A percentile compares a stretch with the other conserved stretches of the same genome.
These are phyloP conservation scores for Rossbeevera mucosa DNA, from an alignment of 768 basidiomycete species.

Conservation along the genomic window DNA sequence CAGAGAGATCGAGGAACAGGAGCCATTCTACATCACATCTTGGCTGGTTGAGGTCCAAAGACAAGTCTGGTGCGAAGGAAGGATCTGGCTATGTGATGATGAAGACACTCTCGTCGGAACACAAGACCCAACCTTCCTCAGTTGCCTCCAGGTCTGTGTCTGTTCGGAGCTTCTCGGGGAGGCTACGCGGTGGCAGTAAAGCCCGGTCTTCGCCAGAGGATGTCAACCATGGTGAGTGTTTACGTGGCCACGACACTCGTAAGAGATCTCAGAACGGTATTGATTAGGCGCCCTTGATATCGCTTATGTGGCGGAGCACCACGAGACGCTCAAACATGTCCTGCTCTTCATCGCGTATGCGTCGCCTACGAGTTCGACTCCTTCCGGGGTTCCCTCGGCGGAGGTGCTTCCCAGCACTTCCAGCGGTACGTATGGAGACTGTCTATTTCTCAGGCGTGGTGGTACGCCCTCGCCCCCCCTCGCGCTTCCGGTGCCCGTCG, in stretches of 20 bases:
- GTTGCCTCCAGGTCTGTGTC: conserved; percentile 10
- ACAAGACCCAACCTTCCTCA: conserved; percentile 1
- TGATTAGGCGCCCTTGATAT: conserved; percentile 35
- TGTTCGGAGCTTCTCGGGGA: conserved; percentile 21
- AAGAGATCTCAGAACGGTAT: background rate
- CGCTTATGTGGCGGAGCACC: conserved; percentile 68
- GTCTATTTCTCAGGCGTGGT: conserved; percentile 59
- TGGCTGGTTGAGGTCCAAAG: conserved; percentile 47
- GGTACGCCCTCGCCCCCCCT: conserved; percentile 54
- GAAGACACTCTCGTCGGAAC: conserved; percentile 18
- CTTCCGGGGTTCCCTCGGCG: conserved; percentile 49
- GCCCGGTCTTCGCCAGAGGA: conserved; percentile 17
- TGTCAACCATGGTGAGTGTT: conserved; percentile 16
- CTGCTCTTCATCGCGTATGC: conserved; percentile 59
- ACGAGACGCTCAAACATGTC: conserved; percentile 79
- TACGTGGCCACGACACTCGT: background rate
- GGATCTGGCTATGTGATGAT: background rate
- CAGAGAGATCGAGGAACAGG: conserved; percentile 35
- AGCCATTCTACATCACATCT: conserved; percentile 60
- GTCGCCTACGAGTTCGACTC: conserved; percentile 12
- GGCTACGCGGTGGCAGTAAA: conserved; percentile 19
- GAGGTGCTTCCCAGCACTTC: conserved; percentile 54
- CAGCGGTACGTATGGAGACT: conserved; percentile 43
- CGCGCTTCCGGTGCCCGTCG: conserved; percentile 50
- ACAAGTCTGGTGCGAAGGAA: conserved; percentile 18